phyloP scores from a whole-genome alignment of 2,329 filamentous ascomycete species.

The Aspergillus caelatus region DNA sequence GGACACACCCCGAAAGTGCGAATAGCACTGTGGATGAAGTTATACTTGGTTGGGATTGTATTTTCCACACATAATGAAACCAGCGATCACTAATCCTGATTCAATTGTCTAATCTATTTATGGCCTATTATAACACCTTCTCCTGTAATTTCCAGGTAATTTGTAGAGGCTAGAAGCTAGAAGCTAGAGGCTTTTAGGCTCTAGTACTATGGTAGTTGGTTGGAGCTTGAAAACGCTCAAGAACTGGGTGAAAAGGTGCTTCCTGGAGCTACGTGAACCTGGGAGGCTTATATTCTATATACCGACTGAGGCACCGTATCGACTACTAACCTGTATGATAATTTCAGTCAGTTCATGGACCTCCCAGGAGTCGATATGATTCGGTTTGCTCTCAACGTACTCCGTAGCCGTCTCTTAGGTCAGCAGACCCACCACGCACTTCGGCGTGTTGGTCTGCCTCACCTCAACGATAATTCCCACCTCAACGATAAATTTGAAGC shows the following conservation, averaged over 20 bases:
- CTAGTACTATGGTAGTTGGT: too few relatives aligned
- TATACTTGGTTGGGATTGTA: neutral
- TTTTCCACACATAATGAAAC: neutral
- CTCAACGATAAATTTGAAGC: too few relatives aligned
- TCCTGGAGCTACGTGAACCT: neutral
- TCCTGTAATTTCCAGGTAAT: neutral
- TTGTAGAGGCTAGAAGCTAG: neutral
- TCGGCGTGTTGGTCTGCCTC: too few relatives aligned
- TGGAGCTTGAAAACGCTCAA: too few relatives aligned
- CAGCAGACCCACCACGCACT: too few relatives aligned
- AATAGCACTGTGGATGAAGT: neutral
- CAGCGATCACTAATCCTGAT: neutral
- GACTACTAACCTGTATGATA: neutral
- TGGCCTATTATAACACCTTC: neutral
- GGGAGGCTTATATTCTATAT: neutral
- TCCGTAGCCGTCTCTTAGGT: too few relatives aligned
- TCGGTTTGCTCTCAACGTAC: neutral
- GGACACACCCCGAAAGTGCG: neutral
- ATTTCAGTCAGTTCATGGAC: neutral
- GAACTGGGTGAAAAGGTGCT: neutral
- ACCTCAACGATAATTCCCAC: too few relatives aligned
- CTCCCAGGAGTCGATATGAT: neutral
- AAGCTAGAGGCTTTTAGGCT: too few relatives aligned
- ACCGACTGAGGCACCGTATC: neutral
- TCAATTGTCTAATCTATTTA: neutral